A percentile compares a stretch with the other conserved stretches of the same genome.
Conservation (phyloP, 805 yeast species). For the Suhomyces emberorum region DNA sequence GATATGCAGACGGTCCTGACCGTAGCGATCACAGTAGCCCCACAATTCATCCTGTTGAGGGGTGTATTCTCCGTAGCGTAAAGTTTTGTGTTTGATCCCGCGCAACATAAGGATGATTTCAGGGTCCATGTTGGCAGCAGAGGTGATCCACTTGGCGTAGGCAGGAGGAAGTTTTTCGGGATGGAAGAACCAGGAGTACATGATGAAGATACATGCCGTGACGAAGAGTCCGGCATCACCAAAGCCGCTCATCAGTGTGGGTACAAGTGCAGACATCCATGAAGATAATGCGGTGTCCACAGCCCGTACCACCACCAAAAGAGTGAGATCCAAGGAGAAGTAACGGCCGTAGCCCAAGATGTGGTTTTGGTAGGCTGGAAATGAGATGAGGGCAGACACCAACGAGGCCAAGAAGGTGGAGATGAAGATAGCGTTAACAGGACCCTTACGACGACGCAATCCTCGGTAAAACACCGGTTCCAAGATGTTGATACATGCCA, state of each 20-base stretch:
- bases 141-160: constrained; percentile 46
- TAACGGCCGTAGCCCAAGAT: constrained; percentile 27
- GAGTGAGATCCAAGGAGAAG: constrained; percentile 34
- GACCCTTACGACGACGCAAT: neutral
- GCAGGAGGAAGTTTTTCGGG: constrained; percentile 43
- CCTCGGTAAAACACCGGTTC: constrained; percentile 9
- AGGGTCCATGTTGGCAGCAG: constrained; percentile 46
- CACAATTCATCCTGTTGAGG: constrained; percentile 27
- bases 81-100: constrained; percentile 24
- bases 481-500: constrained; percentile 29
- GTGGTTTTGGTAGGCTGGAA: constrained; percentile 33
- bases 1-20: constrained; percentile 31
- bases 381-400: constrained; percentile 23
- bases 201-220: constrained; percentile 28
- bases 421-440: constrained; percentile 9
- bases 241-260: constrained; percentile 6
- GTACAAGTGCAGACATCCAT: constrained; percentile 9
- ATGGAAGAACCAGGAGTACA: constrained; percentile 37
- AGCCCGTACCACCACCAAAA: constrained; percentile 35
- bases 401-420: constrained; percentile 30
- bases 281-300: constrained; percentile 31
- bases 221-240: constrained; percentile 32
- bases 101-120: constrained; percentile 33
- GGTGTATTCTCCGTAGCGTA: constrained; percentile 34
- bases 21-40: constrained; percentile 29